These are phyloP conservation scores for Saccharomyces paradoxus DNA, from an alignment of 805 yeast species.

Conservation along the genomic window DNA sequence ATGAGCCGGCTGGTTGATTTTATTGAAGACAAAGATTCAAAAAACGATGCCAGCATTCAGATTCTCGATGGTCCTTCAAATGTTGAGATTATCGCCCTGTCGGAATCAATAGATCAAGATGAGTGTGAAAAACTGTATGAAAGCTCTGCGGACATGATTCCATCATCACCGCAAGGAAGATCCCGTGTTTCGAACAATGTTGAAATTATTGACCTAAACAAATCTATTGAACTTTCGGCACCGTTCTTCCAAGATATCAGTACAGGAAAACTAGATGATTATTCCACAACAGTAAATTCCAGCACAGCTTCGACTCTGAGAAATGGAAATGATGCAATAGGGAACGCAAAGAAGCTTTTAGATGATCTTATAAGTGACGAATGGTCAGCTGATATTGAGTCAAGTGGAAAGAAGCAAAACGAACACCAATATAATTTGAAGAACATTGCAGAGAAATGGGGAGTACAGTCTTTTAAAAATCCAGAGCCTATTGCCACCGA, in stretches of 20 bases:
- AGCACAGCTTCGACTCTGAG: background rate
- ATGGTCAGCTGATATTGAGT: constrained; percentile 2
- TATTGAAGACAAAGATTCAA: background rate
- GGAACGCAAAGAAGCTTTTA: constrained; percentile 6
- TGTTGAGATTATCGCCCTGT: background rate
- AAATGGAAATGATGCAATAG: background rate
- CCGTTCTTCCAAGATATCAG: constrained; percentile 19
- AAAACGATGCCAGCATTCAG: background rate
- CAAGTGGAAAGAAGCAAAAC: background rate
- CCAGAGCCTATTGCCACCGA: background rate
- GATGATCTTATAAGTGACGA: constrained; percentile 14
- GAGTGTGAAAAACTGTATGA: background rate
- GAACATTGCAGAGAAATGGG: background rate
- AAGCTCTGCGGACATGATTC: background rate
- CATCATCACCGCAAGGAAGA: background rate
- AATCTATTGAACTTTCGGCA: constrained; percentile 17
- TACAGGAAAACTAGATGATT: constrained; percentile 2
- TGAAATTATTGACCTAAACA: background rate
- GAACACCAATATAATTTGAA: background rate
- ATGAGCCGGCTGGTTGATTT: background rate
- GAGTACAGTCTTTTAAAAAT: background rate
- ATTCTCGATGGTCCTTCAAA: background rate
- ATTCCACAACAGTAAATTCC: background rate
- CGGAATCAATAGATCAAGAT: background rate
- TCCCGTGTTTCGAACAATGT: background rate